These are phyloP conservation scores for Tylopilus vinaceipallidus DNA, from an alignment of 768 basidiomycete genomes.

Conservation along the genomic window DNA sequence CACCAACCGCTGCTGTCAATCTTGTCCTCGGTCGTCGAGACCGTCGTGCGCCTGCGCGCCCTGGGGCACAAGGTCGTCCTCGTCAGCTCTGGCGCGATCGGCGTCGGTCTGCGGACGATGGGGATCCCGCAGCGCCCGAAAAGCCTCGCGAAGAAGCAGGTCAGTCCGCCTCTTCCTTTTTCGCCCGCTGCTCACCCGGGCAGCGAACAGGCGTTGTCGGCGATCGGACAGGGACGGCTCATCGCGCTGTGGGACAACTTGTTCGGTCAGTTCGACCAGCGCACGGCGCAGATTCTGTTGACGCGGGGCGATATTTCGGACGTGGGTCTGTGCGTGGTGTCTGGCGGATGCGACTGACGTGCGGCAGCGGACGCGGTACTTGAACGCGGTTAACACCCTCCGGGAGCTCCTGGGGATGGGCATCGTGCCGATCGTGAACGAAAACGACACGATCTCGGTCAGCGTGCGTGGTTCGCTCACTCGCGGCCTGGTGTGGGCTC, in stretches of 20 bases:
- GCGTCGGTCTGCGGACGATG: slow-evolving; percentile 93
- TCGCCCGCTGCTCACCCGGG: slow-evolving; percentile 16
- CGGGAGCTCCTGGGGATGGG: slow-evolving; percentile 90
- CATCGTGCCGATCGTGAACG: slow-evolving; percentile 97
- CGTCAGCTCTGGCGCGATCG: slow-evolving; percentile 97
- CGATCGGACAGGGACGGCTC: slow-evolving; percentile 93
- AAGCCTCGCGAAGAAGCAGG: slow-evolving; percentile 88
- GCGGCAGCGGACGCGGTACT: slow-evolving; percentile 82
- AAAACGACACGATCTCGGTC: slow-evolving; percentile 98
- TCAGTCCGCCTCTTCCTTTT: slow-evolving; percentile 32
- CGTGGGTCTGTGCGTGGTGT: slow-evolving; percentile 43
- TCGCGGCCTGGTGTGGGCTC: background rate
- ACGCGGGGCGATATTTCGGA: slow-evolving; percentile 98
- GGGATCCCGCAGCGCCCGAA: slow-evolving; percentile 76
- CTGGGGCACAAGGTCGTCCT: slow-evolving; percentile 93
- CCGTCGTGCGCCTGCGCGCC: slow-evolving; percentile 71
- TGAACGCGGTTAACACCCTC: slow-evolving; percentile 96
- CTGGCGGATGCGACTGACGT: background rate
- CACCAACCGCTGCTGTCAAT: slow-evolving; percentile 90
- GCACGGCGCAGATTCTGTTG: slow-evolving; percentile 91
- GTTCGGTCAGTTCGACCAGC: slow-evolving; percentile 90
- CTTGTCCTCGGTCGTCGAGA: slow-evolving; percentile 90
- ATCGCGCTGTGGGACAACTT: slow-evolving; percentile 98
- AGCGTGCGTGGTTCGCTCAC: slow-evolving; percentile 58
- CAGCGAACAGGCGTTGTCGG: slow-evolving; percentile 77